Percentiles rank a stretch among this genome's conserved stretches.
These are phyloP conservation scores for Piper longum DNA, from an alignment of 164 flowering plant species.

Conservation along the genomic window DNA sequence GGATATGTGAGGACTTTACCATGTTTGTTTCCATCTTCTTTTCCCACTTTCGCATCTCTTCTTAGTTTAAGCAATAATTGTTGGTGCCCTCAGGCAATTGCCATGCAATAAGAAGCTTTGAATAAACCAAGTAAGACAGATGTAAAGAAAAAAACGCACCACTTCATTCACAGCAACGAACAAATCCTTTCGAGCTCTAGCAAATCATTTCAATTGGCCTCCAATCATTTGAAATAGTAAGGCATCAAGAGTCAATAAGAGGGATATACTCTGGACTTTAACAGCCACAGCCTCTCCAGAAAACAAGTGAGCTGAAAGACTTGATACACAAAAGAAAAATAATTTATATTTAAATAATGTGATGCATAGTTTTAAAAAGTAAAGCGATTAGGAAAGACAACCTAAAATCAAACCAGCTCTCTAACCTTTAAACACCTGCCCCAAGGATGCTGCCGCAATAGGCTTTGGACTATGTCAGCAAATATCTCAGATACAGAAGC, in stretches of 20 bases:
- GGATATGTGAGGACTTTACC: too few relatives aligned
- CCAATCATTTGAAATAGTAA: slow-evolving; percentile 84
- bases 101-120: neutral
- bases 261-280: slow-evolving; percentile 92
- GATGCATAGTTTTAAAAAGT: neutral
- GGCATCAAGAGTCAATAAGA: slow-evolving; percentile 79
- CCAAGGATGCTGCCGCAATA: slow-evolving; percentile 92
- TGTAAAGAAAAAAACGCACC: slow-evolving; percentile 34
- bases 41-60: too few relatives aligned
- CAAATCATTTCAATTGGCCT: slow-evolving; percentile 89
- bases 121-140: neutral
- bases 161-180: slow-evolving; percentile 90
- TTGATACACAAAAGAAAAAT: slow-evolving; percentile 22
- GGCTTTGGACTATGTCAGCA: slow-evolving; percentile 89
- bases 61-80: too few relatives aligned
- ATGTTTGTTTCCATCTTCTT: too few relatives aligned
- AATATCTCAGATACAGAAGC: slow-evolving; percentile 60
- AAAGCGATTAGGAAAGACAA: neutral
- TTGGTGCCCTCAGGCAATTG: too few relatives aligned
- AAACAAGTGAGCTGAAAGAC: slow-evolving; percentile 87
- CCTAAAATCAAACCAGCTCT: slow-evolving; percentile 4
- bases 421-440: slow-evolving; percentile 96
- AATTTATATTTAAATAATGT: neutral
- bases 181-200: slow-evolving; percentile 81
- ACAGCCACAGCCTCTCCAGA: slow-evolving; percentile 98